A percentile compares a stretch with the other conserved stretches of the same genome.
Evolutionary conservation across 1,139 yeast species (phyloP).

Genomic region (Suhomyces coccinellae): DNA sequence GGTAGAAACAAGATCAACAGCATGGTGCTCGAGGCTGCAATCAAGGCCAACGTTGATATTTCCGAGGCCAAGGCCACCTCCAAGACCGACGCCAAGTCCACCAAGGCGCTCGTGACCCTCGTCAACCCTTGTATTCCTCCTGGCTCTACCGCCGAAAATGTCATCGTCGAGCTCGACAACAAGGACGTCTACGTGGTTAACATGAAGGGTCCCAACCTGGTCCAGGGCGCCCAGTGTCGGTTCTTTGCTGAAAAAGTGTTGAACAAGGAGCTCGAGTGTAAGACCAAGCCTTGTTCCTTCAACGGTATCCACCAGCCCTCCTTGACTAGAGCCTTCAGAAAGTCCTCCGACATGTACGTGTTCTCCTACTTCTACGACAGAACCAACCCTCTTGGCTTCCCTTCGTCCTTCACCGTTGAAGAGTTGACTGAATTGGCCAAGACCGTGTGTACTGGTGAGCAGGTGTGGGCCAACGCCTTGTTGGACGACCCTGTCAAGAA

Average conservation of each 20-base stretch:
- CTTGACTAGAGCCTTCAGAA: constrained; percentile 69
- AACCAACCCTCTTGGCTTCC: constrained; percentile 92
- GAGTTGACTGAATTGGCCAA: constrained; percentile 82
- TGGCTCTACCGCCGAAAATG: constrained; percentile 53
- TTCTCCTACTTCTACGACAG: constrained; percentile 95
- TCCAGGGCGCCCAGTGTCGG: constrained; percentile 72
- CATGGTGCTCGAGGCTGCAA: constrained; percentile 51
- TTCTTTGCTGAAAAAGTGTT: constrained; percentile 76
- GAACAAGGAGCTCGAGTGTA: constrained; percentile 79
- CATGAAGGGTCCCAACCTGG: constrained; percentile 66
- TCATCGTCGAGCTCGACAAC: constrained; percentile 53
- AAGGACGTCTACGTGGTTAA: constrained; percentile 58
- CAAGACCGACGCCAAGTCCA: constrained; percentile 41
- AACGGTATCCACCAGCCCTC: constrained; percentile 98
- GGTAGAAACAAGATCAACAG: constrained; percentile 83
- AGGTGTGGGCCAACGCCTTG: constrained; percentile 63
- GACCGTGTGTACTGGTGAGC: constrained; percentile 81
- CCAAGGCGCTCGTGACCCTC: constrained; percentile 43
- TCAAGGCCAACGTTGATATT: constrained; percentile 34
- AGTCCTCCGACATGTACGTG: constrained; percentile 73
- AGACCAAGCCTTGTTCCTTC: constrained; percentile 83
- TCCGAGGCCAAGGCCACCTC: constrained; percentile 31
- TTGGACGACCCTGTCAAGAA: constrained; percentile 66
- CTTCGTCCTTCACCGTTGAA: constrained; percentile 77
- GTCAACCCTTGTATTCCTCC: constrained; percentile 89